Percentiles rank a stretch among this genome's conserved stretches.
Conservation (phyloP, 352 stramenopile species). For the Phytophthora multivora region DNA sequence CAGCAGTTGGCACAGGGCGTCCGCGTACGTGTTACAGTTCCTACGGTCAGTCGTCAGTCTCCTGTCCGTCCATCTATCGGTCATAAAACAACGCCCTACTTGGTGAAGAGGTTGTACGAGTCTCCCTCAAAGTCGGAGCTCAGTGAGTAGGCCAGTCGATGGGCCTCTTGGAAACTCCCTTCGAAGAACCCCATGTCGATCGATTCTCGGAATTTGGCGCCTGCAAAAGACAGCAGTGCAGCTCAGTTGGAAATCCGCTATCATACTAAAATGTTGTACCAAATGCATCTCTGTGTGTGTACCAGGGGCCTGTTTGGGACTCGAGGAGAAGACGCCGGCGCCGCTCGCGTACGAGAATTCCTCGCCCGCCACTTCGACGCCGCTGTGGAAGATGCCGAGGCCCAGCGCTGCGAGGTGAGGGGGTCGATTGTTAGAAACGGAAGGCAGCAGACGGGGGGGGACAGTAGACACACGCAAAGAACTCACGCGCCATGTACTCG, state of each 20-base stretch:
- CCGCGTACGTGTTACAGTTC: slow-evolving; percentile 96
- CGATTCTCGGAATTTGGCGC: slow-evolving; percentile 89
- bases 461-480: neutral
- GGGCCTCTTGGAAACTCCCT: slow-evolving; percentile 79
- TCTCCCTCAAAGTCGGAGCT: slow-evolving; percentile 84
- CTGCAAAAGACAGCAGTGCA: slow-evolving; percentile 28
- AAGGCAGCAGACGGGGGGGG: neutral
- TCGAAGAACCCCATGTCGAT: slow-evolving; percentile 91
- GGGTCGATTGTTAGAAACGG: neutral
- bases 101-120: slow-evolving; percentile 92
- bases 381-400: slow-evolving; percentile 93
- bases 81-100: slow-evolving; percentile 37
- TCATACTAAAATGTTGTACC: no score
- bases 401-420: slow-evolving; percentile 49
- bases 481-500: slow-evolving; percentile 82
- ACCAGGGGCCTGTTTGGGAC: slow-evolving; percentile 70
- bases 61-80: neutral
- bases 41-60: slow-evolving; percentile 14
- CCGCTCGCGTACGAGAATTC: slow-evolving; percentile 94
- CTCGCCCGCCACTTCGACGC: slow-evolving; percentile 90
- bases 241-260: neutral
- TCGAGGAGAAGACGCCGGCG: slow-evolving; percentile 88
- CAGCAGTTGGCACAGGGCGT: slow-evolving; percentile 85
- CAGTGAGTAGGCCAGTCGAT: slow-evolving; percentile 84
- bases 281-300: neutral